Evolutionary conservation across 768 basidiomycete species (phyloP), one percentile per base, ranked within the genome.

Genomic region (Hortiboletus campestris): DNA sequence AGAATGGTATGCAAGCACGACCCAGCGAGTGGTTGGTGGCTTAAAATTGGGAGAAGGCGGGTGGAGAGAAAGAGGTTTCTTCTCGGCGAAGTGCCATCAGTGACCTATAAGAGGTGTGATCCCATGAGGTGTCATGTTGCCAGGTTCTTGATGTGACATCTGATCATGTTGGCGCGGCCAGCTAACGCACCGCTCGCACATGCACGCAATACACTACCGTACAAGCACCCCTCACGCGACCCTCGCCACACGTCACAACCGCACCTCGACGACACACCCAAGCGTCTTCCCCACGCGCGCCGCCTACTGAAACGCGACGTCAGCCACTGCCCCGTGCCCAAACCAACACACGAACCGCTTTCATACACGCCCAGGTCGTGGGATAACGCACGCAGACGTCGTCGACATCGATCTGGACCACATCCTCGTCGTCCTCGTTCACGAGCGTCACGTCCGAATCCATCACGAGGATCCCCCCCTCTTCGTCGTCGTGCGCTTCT

Each of bases 361-460:
- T 70, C 49, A 66, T 55, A 7, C 36, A 28, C 22, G 61, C 59
- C 9, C 60, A 55, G 2, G 58, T 61, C 12, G 54, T 17, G 22
- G 60, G 53, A 32, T 70, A 72, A 13, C 41, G 62, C 31, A 5
- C 35, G 32, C 57, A 52, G 17, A 72, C 47, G 7, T 58, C 62
- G 36, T 64, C 62, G 7, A 64, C 20, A 40, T 70, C 59, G 51
- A 57, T 32, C 34, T 45, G 19, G 0, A 8, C 46, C 38, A 60
- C 46, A 4, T 55, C 47, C 7, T 55, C 57, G 4, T 61, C 62
- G 44, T 65, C 64, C 16, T 65, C 63, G 47, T 62, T 60, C 36
- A 73, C 67, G 31, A 70, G 71, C 2, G 70, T 70, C 57, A 48
- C 25, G 19, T 72, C 69, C 2, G 69, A 70, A 46, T 62, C 70